Evolutionary conservation across 2,329 filamentous ascomycete species (phyloP).

Genomic region (Chrysoporthe puriensis): DNA sequence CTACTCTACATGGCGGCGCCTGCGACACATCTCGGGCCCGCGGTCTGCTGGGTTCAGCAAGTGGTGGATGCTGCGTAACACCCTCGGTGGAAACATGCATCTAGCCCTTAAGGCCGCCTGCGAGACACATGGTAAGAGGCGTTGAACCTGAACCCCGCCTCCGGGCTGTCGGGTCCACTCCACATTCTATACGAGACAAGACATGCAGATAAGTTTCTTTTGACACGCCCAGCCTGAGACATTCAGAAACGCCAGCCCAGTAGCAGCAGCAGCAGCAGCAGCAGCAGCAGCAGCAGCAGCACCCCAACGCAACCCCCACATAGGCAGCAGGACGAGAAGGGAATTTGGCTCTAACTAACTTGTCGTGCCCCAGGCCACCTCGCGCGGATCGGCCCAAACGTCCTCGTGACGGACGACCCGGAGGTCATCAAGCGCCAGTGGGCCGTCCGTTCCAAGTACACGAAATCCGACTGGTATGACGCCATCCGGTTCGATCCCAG

Average conservation of each 20-base stretch:
- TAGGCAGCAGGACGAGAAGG: background rate
- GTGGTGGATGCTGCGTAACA: constrained; percentile 38
- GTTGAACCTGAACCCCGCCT: constrained; percentile 7
- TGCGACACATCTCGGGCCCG: constrained; percentile 36
- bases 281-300: too few species aligned
- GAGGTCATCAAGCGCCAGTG: constrained; percentile 38
- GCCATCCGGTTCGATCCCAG: constrained; percentile 43
- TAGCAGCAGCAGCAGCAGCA: background rate
- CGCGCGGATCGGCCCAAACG: constrained; percentile 35
- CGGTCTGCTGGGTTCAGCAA: constrained; percentile 33
- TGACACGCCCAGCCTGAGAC: constrained; percentile 23
- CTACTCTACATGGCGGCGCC: constrained; percentile 33
- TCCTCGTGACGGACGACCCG: constrained; percentile 35
- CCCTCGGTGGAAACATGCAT: constrained; percentile 35
- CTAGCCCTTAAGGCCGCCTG: constrained; percentile 34
- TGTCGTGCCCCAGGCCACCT: constrained; percentile 31
- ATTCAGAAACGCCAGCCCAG: constrained; percentile 8
- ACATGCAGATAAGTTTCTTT: constrained; percentile 25
- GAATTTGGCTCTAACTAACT: background rate
- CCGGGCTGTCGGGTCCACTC: constrained; percentile 15
- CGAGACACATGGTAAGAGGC: constrained; percentile 33
- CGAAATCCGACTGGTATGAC: constrained; percentile 43
- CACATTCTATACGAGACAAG: constrained; percentile 23
- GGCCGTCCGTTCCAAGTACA: constrained; percentile 42
- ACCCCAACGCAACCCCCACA: background rate